Conservation (phyloP, 2,329 filamentous ascomycete genomes). For the Colletotrichum godetiae region DNA sequence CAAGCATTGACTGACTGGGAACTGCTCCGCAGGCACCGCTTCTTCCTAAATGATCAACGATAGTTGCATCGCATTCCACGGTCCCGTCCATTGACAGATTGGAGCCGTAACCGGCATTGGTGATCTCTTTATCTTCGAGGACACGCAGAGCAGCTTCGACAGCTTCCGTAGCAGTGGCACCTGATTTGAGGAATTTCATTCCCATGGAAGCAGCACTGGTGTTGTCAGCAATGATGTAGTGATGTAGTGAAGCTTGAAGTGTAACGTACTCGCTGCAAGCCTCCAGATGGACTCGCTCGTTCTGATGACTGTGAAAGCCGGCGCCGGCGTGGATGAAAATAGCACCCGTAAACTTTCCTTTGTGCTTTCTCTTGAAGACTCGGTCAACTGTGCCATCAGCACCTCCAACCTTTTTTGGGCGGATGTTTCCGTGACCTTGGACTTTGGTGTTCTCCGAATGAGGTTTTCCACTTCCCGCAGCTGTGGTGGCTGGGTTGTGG, state of each 20-base stretch:
- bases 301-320: constrained; percentile 89
- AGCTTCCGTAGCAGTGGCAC: constrained; percentile 85
- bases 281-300: constrained; percentile 85
- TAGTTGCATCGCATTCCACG: constrained; percentile 94
- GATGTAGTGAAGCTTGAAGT: neutral
- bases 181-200: constrained; percentile 83
- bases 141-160: constrained; percentile 89
- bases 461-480: neutral
- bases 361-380: constrained; percentile 48
- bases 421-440: too few relatives aligned
- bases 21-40: constrained; percentile 95
- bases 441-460: neutral
- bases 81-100: constrained; percentile 91
- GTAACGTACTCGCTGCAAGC: constrained; percentile 87
- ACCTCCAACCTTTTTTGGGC: constrained; percentile 36
- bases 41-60: constrained; percentile 90
- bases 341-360: constrained; percentile 64
- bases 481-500: neutral
- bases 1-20: constrained; percentile 71
- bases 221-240: neutral
- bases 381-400: constrained; percentile 56
- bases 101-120: constrained; percentile 95
- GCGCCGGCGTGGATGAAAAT: constrained; percentile 97
- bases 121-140: constrained; percentile 94
- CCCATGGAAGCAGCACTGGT: constrained; percentile 82